These are phyloP conservation scores for Entomortierella chlamydospora DNA, from an alignment of 192 early-diverging fungal genomes.

Conservation along the genomic window DNA sequence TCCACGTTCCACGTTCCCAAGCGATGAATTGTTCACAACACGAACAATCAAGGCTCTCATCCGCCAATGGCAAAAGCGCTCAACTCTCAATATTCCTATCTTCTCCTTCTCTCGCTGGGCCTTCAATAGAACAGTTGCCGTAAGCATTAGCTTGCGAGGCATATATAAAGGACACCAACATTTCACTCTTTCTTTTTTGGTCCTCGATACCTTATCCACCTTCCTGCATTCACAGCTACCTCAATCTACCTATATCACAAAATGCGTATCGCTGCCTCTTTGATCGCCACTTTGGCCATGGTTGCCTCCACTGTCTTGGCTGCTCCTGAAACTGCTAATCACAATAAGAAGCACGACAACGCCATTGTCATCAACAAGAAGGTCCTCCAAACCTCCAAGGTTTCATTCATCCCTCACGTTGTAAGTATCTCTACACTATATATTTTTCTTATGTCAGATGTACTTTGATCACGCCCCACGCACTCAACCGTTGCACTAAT, in stretches of 20 bases:
- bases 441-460: no score
- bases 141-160: no score
- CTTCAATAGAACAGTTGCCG: no score
- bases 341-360: slow-evolving; percentile 16
- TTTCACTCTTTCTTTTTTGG: not conserved
- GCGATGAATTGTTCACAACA: not conserved
- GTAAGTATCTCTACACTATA: slow-evolving; percentile 2
- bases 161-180: not conserved
- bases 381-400: slow-evolving; percentile 54
- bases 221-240: not conserved
- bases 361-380: slow-evolving; percentile 45
- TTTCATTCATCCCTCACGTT: slow-evolving; percentile 62
- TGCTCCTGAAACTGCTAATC: slow-evolving; percentile 16
- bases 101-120: no score
- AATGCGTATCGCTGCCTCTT: slow-evolving; percentile 16
- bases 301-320: slow-evolving; percentile 38
- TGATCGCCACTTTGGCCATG: slow-evolving; percentile 29
- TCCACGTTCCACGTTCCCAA: slow-evolving; percentile 11
- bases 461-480: no score
- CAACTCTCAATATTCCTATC: not conserved
- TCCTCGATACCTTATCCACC: not conserved
- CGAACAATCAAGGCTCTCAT: not conserved
- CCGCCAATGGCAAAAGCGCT: not conserved
- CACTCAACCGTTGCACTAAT: no score
- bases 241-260: not conserved